Percentiles rank a stretch among this genome's conserved stretches.
These are phyloP conservation scores for Nicotiana undulata DNA, from an alignment of 257 asterid species.

Conservation along the genomic window DNA sequence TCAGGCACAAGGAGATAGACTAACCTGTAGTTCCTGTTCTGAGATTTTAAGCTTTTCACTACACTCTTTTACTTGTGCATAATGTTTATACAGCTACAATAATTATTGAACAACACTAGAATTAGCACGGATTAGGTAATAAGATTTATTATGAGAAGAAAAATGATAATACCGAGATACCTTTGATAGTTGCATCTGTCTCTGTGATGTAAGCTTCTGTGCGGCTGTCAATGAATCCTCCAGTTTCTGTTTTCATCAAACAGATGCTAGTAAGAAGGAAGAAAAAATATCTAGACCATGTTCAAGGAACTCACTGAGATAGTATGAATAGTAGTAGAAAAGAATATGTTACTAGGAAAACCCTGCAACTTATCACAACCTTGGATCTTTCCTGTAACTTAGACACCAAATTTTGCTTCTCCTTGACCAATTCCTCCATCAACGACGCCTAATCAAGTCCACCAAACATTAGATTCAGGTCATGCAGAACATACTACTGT, in stretches of 20 bases:
- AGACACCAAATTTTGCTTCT: constrained; percentile 38
- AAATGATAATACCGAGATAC: constrained; percentile 23
- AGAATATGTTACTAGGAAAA: background rate
- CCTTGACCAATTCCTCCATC: constrained; percentile 48
- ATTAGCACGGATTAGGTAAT: constrained; percentile 2
- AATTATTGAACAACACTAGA: constrained; percentile 6
- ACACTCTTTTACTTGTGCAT: constrained; percentile 56
- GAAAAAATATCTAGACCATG: background rate
- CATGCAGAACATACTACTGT: background rate
- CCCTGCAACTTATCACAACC: constrained; percentile 31
- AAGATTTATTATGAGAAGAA: background rate
- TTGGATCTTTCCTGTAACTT: constrained; percentile 52
- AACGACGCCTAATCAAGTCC: constrained; percentile 41
- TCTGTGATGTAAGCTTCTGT: constrained; percentile 43
- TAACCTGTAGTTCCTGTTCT: constrained; percentile 78
- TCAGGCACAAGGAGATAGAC: constrained; percentile 6
- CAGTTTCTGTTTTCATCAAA: constrained; percentile 44
- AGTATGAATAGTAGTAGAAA: background rate
- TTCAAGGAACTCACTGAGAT: constrained; percentile 5
- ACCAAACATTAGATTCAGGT: constrained; percentile 4
- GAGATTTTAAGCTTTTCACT: constrained; percentile 51
- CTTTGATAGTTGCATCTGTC: constrained; percentile 55
- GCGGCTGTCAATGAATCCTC: constrained; percentile 59
- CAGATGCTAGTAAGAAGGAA: constrained; percentile 10
- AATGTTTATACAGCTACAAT: constrained; percentile 60